Base-by-base conservation (phyloP, 2,329 filamentous ascomycete species). In the Drechslerella dactyloides region DNA sequence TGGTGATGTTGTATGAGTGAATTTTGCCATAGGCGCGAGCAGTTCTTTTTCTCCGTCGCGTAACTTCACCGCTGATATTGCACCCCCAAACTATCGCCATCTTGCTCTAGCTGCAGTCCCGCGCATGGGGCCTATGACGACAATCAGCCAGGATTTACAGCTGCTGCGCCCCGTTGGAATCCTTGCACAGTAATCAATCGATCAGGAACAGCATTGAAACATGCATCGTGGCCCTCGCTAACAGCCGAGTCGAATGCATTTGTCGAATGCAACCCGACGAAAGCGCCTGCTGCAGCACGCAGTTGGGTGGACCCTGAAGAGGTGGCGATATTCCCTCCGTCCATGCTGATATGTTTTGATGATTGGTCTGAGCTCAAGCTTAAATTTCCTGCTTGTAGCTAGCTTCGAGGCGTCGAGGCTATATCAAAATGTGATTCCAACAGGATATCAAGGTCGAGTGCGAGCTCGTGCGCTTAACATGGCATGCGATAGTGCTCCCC, bases 21-120 rank as follows among this genome's bases (percentile, higher is more conserved):
- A 68, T 68, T 68, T 61, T 69, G 56, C 64, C 21, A 69, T 69
- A 56, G 64, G 64, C 56, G 57, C 55, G 56, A 59, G 35, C 55
- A 10, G 13, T 46, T 23, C 46, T 37, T 42, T 54, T 59, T 53
- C 13, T 37, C 13, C 24, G 15, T 48, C 15, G 11, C 27, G 27
- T 33, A 51, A 57, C 27, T 42, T 23, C 54, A 53, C 44, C 24
- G 51, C 33, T 59, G 46, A 54, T 54, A 59, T 48, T 44, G 48
- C 21, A 6, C 7, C 23, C 11, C 2, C 21, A n/a, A 52, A 54
- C 63, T 60, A 68, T 68, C 48, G 46, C 35, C 30, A 55, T 61
- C 59, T 48, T 50, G 30, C 42, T 48, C 51, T 60, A 68, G 63
- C 37, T 46, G n/a, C 54, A 40, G 60, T 40, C 27, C 40, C 51